Base-by-base conservation (phyloP, 768 basidiomycete genomes). In the Rhizopogon salebrosus region DNA sequence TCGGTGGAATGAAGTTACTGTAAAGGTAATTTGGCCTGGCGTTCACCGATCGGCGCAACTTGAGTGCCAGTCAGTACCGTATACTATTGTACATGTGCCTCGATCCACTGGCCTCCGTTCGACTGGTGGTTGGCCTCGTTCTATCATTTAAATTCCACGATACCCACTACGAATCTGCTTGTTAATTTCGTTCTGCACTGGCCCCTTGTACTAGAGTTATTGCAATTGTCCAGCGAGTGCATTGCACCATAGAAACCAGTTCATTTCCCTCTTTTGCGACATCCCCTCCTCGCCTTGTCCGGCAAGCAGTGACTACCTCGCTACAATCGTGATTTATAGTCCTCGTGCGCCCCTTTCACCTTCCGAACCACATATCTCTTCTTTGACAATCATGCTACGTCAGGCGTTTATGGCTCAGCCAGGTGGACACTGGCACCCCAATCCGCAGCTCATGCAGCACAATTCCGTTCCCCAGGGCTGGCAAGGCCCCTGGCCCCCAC, bases 401-500 rank as follows among this genome's bases (percentile, higher is more conserved):
- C 31, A 46, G 31, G 29, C 4, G 5, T 31, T 9, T 34, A 46
- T 46, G 50, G 42, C 41, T 49, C 50, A 51, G 16, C 18, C 40
- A 23, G 41, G 23, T 26, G 38, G 23, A 24, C 50, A 51, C 23
- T 68, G 67, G 67, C 67, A 68, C 39, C 67, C 67, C 7, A 68
- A 68, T 35, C 67, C 67, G 20, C 66, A 66, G 36, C 52, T 68
- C 7, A 68, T 68, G 67, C 67, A 70, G 11, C 68, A 60, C 9
- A 37, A 51, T 3, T 9, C 46, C 4, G 43, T 52, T 7, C 57
- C 57, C 23, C 35, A 67, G 1, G 70, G 70, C n/a, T 74, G 73
- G 72, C 50, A 61, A 6, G 72, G 70, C 18, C 57, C 60, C 26
- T 73, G 73, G 73, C 72, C 72, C 0, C 70, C 73, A 4, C 54